A percentile compares a stretch with the other conserved stretches of the same genome.
Evolutionary conservation across 345 rosid species (phyloP).

Genomic region (Eucalyptus fibrosa): DNA sequence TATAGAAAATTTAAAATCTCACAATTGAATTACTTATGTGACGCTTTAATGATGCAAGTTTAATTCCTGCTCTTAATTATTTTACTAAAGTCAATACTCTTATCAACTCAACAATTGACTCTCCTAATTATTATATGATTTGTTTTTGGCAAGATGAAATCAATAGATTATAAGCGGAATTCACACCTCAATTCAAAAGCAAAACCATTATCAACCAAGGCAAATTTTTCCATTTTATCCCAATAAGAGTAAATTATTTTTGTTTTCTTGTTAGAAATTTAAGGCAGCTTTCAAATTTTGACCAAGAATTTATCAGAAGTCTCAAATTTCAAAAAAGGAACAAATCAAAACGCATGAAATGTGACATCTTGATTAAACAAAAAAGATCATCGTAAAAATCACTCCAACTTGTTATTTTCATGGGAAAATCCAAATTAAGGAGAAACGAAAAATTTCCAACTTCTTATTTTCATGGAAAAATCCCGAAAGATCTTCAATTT

Average conservation of each 20-base stretch:
- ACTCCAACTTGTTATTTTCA: background rate
- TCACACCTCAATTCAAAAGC: background rate
- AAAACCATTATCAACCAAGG: background rate
- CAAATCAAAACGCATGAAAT: background rate
- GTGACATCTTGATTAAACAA: no score
- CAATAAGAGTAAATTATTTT: background rate
- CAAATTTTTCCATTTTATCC: background rate
- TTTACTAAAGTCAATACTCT: no score
- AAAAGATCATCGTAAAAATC: background rate
- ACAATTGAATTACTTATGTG: accelerated
- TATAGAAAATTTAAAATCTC: no score
- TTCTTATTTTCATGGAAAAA: background rate
- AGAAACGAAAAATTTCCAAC: no score
- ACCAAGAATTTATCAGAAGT: background rate
- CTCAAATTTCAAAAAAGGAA: background rate
- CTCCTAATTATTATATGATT: background rate
- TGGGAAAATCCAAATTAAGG: background rate
- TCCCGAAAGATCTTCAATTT: background rate
- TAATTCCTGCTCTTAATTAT: background rate
- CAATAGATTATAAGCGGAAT: accelerated
- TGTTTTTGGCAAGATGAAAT: background rate
- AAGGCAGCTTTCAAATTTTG: background rate
- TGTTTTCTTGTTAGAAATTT: no score
- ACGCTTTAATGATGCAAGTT: accelerated
- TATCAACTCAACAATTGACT: background rate